These are phyloP conservation scores for Coccomyxa subellipsoidea DNA, from an alignment of 163 green algal species.

Conservation along the genomic window DNA sequence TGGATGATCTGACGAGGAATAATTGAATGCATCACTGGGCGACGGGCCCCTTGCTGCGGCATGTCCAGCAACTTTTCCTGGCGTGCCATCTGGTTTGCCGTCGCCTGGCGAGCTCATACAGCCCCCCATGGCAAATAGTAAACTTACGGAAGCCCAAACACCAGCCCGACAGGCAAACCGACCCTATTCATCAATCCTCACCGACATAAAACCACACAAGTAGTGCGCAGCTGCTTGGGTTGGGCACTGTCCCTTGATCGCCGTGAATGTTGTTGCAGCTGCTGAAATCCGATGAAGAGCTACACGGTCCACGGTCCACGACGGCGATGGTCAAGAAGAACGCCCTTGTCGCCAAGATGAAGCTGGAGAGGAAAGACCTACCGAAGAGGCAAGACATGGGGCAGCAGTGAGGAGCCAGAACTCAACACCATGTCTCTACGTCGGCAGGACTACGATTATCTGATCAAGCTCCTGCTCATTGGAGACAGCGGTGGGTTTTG, in stretches of 20 bases:
- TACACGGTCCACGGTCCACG: not conserved
- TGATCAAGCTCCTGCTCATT: conserved; percentile 97
- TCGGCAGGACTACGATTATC: conserved; percentile 83
- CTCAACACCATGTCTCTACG: conserved; percentile 6
- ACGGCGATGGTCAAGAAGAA: not conserved
- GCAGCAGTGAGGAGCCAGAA: not conserved
- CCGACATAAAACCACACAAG: not conserved
- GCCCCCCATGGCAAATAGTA: not conserved
- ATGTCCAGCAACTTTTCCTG: not conserved
- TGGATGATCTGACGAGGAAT: not conserved
- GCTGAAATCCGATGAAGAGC: not conserved
- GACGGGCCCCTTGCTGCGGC: not conserved
- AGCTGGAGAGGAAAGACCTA: too few species aligned
- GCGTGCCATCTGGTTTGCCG: not conserved
- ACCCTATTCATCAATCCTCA: not conserved
- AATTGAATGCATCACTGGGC: not conserved
- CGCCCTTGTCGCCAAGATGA: too few species aligned
- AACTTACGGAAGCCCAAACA: not conserved
- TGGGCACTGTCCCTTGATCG: not conserved
- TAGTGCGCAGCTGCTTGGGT: not conserved
- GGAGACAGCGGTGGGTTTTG: conserved; percentile 84
- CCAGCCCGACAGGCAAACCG: not conserved
- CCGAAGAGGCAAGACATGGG: not conserved
- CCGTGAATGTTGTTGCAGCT: not conserved
- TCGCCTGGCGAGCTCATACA: not conserved